These are phyloP conservation scores for Torrubiellomyces zombiae DNA, from an alignment of 2,329 filamentous ascomycete genomes.

Conservation along the genomic window DNA sequence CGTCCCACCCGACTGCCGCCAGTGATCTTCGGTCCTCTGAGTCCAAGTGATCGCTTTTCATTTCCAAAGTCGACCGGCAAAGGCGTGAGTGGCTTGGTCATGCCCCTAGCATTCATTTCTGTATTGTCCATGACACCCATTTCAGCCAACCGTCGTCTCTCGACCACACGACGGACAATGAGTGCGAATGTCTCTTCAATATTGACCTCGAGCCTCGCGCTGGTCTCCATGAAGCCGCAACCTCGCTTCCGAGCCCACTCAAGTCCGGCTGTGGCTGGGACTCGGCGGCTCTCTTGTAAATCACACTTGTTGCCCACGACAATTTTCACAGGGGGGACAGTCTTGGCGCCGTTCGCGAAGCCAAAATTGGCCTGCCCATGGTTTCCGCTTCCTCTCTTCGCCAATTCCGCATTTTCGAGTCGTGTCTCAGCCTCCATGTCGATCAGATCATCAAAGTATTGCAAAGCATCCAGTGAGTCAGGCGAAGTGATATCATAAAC, in stretches of 20 bases:
- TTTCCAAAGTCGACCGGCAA: constrained; percentile 22
- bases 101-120: constrained; percentile 31
- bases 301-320: constrained; percentile 82
- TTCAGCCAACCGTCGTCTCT: constrained; percentile 34
- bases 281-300: constrained; percentile 49
- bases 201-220: constrained; percentile 68
- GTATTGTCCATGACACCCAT: constrained; percentile 25
- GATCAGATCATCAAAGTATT: constrained; percentile 70
- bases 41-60: constrained; percentile 30
- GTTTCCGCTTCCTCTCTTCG: constrained; percentile 24
- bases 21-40: constrained; percentile 25
- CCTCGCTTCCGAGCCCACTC: constrained; percentile 59
- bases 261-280: constrained; percentile 53
- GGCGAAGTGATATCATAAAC: constrained; percentile 73
- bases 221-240: constrained; percentile 85
- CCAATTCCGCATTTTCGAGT: constrained; percentile 42
- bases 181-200: constrained; percentile 78
- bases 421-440: constrained; percentile 64
- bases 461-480: constrained; percentile 51
- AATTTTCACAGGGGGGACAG: constrained; percentile 62
- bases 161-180: constrained; percentile 44
- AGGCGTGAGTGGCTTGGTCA: constrained; percentile 41
- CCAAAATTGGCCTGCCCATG: constrained; percentile 13
- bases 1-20: constrained; percentile 26
- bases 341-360: constrained; percentile 23